phyloP scores from a whole-genome alignment of 495 filamentous ascomycete genomes.

The Tuber magnatum region DNA sequence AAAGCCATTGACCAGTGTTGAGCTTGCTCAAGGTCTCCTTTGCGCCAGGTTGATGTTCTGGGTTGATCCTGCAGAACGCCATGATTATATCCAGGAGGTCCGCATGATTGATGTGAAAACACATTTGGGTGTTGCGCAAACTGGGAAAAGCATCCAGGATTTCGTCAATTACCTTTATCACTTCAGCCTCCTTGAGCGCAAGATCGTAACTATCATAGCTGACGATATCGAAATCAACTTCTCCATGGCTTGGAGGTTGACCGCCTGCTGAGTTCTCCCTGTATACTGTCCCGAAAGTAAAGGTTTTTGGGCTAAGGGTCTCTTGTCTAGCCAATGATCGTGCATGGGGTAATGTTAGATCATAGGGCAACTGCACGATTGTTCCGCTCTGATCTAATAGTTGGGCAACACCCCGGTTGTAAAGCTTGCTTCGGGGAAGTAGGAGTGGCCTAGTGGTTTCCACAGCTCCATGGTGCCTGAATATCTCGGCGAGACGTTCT shows the following conservation, averaged over 20 bases:
- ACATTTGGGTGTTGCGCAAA: conserved; percentile 63
- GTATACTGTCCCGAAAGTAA: conserved; percentile 83
- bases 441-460: conserved; percentile 66
- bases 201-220: conserved; percentile 70
- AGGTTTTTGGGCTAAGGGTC: conserved; percentile 64
- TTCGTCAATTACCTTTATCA: conserved; percentile 89
- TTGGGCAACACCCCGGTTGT: conserved; percentile 62
- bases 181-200: conserved; percentile 88
- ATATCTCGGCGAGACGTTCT: conserved; percentile 66
- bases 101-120: conserved; percentile 88
- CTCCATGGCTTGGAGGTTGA: conserved; percentile 72
- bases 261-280: conserved; percentile 68
- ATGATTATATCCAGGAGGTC: conserved; percentile 70
- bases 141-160: conserved; percentile 75
- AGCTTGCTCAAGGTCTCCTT: conserved; percentile 84
- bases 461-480: conserved; percentile 85
- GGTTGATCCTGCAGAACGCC: conserved; percentile 73
- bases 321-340: conserved; percentile 70
- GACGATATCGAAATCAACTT: conserved; percentile 93
- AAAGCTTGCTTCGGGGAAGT: conserved; percentile 74
- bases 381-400: conserved; percentile 76
- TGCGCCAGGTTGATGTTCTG: conserved; percentile 57
- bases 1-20: conserved; percentile 73
- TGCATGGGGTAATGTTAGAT: conserved; percentile 83
- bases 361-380: conserved; percentile 81